Evolutionary conservation across 495 filamentous ascomycete species (phyloP).

Genomic region (Lindgomyces ingoldianus): DNA sequence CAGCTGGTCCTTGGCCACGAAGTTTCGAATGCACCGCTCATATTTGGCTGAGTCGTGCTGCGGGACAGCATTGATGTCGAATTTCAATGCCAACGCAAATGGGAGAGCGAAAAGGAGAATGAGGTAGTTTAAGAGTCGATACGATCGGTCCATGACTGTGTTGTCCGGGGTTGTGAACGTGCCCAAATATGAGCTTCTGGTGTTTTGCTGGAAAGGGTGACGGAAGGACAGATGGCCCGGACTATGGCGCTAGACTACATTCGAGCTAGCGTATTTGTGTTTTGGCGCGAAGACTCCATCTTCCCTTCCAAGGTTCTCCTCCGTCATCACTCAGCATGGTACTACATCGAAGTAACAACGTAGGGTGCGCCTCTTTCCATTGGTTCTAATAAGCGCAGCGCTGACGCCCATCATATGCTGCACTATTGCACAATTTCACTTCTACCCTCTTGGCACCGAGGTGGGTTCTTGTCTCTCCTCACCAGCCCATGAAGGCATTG

Average conservation of each 20-base stretch:
- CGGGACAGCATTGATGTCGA: slow-evolving; percentile 77
- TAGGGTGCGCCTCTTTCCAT: too few species aligned
- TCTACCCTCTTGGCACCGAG: too few species aligned
- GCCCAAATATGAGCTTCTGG: slow-evolving; percentile 5
- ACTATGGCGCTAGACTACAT: neutral
- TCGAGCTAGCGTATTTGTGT: neutral
- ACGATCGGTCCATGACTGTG: slow-evolving; percentile 33
- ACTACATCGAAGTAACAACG: too few species aligned
- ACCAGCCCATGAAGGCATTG: too few species aligned
- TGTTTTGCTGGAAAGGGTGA: slow-evolving; percentile 4
- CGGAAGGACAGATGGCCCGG: slow-evolving; percentile 18
- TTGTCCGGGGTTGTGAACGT: neutral
- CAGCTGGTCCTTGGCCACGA: slow-evolving; percentile 86
- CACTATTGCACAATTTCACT: too few species aligned
- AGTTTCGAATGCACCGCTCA: slow-evolving; percentile 94
- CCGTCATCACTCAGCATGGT: neutral
- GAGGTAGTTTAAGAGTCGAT: slow-evolving; percentile 20
- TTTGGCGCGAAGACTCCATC: neutral
- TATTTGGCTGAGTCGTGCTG: slow-evolving; percentile 59
- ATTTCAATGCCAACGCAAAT: slow-evolving; percentile 78
- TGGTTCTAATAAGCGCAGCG: too few species aligned
- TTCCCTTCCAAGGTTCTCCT: neutral
- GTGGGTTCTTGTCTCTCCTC: too few species aligned
- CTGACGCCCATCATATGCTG: too few species aligned
- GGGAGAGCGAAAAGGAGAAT: slow-evolving; percentile 48